Conservation (phyloP, 441 rosid genomes). For the Jatropha podagrica region DNA sequence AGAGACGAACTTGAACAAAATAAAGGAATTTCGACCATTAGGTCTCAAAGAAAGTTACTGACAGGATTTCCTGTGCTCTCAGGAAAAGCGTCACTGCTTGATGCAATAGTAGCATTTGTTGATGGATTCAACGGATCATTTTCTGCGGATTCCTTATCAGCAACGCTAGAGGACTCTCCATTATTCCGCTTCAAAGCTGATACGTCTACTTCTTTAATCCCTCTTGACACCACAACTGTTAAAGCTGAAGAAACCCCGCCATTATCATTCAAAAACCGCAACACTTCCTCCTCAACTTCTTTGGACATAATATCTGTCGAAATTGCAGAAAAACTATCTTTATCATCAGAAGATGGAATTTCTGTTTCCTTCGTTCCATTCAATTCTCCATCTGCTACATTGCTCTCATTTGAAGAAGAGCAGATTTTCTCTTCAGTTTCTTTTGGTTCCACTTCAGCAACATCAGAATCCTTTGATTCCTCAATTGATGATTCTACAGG, state of each 20-base stretch:
- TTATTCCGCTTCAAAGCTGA: conserved; percentile 11
- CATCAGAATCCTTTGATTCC: conserved; percentile 16
- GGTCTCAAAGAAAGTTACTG: conserved; percentile 13
- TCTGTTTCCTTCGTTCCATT: conserved; percentile 19
- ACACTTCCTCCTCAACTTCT: conserved; percentile 23
- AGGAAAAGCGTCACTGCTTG: conserved; percentile 25
- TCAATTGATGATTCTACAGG: conserved; percentile 23
- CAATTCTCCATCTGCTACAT: conserved; percentile 12
- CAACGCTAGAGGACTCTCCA: conserved; percentile 23
- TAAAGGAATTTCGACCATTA: not conserved
- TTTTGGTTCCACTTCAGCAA: conserved; percentile 21
- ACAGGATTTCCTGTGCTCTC: conserved; percentile 39
- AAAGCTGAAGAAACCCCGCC: conserved; percentile 7
- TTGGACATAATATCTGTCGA: conserved; percentile 10
- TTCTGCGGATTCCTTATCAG: conserved; percentile 17
- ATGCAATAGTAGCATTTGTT: conserved; percentile 18
- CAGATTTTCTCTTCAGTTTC: conserved; percentile 23
- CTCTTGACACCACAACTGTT: conserved; percentile 15
- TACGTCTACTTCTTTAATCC: conserved; percentile 19
- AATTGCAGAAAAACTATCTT: conserved; percentile 1
- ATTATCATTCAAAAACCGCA: conserved; percentile 17
- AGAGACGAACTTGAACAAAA: too few species aligned
- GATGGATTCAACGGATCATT: conserved; percentile 9
- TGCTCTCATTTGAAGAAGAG: not conserved
- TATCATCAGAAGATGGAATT: conserved; percentile 4